Base-by-base conservation (phyloP, 176 grass and related monocot genomes). In the Echinochloa phyllopogon region DNA sequence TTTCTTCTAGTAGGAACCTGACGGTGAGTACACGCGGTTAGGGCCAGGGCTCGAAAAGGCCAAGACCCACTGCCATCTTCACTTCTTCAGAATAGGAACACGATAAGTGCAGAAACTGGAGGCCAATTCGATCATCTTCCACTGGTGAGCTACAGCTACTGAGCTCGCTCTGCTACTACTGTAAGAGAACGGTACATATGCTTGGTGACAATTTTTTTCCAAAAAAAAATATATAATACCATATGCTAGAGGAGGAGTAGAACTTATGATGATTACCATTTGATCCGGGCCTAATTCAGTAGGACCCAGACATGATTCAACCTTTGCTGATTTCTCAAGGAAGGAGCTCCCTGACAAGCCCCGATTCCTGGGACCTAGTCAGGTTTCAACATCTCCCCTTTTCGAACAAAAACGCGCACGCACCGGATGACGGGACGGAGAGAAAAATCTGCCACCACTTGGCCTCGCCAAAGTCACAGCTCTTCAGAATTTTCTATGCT, bases 321-420 rank as follows among this genome's bases (percentile, higher is more conserved):
- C 3, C 84, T 83, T 90, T 87, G 88, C 84, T 68, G 84, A 6
- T 87, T 79, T 83, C 59, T 82, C 6, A 90, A 86, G 88, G 49
- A 86, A 86, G 79, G 79, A 78, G 77, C 84, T 21, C 73, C 57
- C 16, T 83, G 84, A 83, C 83, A 40, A 17, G 6, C 4, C 48
- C 88, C 0, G 88, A 74, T 74, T 87, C 88, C 88, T 79, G 74
- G 84, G 84, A 83, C 88, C 67, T 83, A 8, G 74, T 4, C 29
- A 33, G 29, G 29, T 87, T 83, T 83, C 88, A 61, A 24, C 74
- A 62, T 83, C 88, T 33, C 74, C 80, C 25, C 60, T 16, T 58
- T 76, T 52, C 38, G 66, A 74, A 83, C 41, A 41, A 6, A 6
- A 65, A 39, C 33, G 20, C 78, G 13, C 59, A 48, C 43, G 69